These are phyloP conservation scores for Penicillium sp. DNA, from an alignment of 2,329 filamentous ascomycete species.

Conservation along the genomic window DNA sequence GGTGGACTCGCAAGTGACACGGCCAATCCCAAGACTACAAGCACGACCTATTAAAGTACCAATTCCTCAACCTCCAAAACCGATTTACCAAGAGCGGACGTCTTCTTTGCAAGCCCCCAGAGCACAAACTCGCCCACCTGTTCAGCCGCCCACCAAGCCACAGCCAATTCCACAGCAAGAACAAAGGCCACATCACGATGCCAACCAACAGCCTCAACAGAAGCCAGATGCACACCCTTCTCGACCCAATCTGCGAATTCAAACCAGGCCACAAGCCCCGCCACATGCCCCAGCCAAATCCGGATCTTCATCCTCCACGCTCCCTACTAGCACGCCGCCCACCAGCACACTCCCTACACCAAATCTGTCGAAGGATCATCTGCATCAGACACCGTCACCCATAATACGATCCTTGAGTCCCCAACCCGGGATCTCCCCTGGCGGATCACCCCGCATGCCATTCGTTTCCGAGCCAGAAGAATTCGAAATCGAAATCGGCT, in stretches of 20 bases:
- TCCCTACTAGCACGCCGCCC: not conserved
- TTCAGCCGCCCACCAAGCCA: not conserved
- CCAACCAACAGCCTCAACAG: not conserved
- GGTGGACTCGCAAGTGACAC: not conserved
- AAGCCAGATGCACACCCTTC: not conserved
- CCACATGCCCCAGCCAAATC: conserved; percentile 3
- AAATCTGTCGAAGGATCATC: not conserved
- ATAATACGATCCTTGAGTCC: conserved; percentile 5
- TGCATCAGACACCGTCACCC: conserved; percentile 13
- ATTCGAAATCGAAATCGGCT: conserved; percentile 4
- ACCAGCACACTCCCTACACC: not conserved
- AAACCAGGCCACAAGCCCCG: not conserved
- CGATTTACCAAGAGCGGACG: not conserved
- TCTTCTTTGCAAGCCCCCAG: not conserved
- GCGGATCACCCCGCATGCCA: conserved; percentile 18
- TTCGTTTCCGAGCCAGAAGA: conserved; percentile 15
- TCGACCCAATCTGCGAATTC: conserved; percentile 5
- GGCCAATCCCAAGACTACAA: not conserved
- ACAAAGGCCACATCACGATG: not conserved
- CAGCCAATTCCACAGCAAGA: not conserved
- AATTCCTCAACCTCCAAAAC: not conserved
- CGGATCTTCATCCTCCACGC: not conserved
- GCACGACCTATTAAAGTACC: not conserved
- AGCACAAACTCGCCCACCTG: not conserved
- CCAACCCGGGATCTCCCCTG: conserved; percentile 2